A percentile compares a stretch with the other conserved stretches of the same genome.
These are phyloP conservation scores for Lotmaria passim DNA, from an alignment of 208 protist species.

Conservation along the genomic window DNA sequence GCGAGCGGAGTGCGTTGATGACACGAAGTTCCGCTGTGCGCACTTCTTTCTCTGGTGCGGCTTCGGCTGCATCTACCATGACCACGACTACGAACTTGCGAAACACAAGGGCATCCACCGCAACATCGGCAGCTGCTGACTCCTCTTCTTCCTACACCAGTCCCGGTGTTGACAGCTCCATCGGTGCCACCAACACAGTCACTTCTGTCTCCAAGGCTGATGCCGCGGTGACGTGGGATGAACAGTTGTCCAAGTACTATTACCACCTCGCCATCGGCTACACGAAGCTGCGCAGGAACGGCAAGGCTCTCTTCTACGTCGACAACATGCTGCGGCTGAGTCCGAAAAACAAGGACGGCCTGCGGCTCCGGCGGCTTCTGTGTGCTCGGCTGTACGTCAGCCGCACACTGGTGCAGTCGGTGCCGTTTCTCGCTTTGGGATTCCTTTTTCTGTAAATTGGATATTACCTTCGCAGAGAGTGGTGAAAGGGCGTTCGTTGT, in stretches of 20 bases:
- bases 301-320: conserved; percentile 61
- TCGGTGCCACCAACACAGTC: neutral
- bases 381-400: conserved; percentile 16
- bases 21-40: too few relatives aligned
- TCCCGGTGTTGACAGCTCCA: neutral
- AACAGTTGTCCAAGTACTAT: conserved; percentile 31
- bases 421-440: neutral
- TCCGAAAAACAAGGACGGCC: conserved; percentile 57
- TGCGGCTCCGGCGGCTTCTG: conserved; percentile 28
- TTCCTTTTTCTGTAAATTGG: conserved; percentile 28
- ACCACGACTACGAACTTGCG: neutral
- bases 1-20: neutral
- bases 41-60: too few relatives aligned
- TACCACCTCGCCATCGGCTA: conserved; percentile 81
- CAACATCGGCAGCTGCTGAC: neutral
- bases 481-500: neutral
- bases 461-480: too few relatives aligned
- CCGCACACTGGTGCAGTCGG: neutral
- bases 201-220: neutral
- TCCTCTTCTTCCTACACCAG: conserved; percentile 10
- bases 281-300: conserved; percentile 70
- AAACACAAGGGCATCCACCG: neutral
- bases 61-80: neutral
- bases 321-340: conserved; percentile 59
- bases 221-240: neutral